A percentile compares a stretch with the other conserved stretches of the same genome.
These are phyloP conservation scores for Tetracladium marchalianum DNA, from an alignment of 495 filamentous ascomycete species.

Conservation along the genomic window DNA sequence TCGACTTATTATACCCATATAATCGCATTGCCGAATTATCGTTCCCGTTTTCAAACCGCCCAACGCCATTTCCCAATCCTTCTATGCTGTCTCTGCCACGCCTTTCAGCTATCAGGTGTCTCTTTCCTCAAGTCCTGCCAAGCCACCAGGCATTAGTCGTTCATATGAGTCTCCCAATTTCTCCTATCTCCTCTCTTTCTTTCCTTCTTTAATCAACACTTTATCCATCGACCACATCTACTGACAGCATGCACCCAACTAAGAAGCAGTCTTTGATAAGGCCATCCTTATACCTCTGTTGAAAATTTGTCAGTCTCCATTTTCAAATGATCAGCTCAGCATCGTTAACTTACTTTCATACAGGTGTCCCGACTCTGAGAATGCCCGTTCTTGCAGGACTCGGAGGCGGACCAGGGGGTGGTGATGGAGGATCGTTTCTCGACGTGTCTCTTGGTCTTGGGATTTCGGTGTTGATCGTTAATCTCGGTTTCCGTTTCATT, in stretches of 20 bases:
- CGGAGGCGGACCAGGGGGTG: slow-evolving; percentile 35
- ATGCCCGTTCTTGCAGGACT: slow-evolving; percentile 25
- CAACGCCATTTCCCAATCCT: slow-evolving; percentile 1
- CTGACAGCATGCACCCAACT: background rate
- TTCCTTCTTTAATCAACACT: background rate
- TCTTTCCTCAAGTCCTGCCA: background rate
- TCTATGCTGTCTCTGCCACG: background rate
- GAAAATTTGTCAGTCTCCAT: too few species aligned
- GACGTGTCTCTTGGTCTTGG: slow-evolving; percentile 18
- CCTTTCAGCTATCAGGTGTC: background rate
- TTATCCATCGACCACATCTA: background rate
- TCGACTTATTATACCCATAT: too few species aligned
- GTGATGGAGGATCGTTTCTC: slow-evolving; percentile 33
- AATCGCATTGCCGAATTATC: too few species aligned
- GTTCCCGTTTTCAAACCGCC: background rate
- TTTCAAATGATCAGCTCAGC: too few species aligned
- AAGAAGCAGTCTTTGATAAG: background rate
- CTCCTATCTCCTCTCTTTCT: background rate
- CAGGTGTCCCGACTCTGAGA: background rate
- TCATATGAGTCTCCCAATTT: background rate
- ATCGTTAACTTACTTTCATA: slow-evolving; percentile 3
- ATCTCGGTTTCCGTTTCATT: too few species aligned
- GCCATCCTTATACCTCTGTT: too few species aligned
- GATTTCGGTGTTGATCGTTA: too few species aligned
- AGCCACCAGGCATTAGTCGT: background rate